phyloP scores from a whole-genome alignment of 176 grass and related monocot species.

The Carex parvula region DNA sequence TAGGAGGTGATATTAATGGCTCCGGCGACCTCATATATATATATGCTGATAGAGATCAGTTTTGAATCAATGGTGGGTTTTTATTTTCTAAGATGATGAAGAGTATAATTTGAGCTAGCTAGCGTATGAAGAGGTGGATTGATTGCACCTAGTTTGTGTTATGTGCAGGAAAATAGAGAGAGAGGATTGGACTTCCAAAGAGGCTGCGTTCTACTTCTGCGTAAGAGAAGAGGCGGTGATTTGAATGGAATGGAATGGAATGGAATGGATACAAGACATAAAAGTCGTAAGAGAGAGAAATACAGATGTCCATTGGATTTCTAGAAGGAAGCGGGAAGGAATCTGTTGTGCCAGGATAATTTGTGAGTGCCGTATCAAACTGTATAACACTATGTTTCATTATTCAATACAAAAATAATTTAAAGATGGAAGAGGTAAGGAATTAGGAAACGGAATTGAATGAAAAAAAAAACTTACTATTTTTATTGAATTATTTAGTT shows the following conservation, averaged over 20 bases:
- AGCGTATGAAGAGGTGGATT: neutral
- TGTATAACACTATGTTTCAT: neutral
- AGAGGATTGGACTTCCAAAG: constrained; percentile 8
- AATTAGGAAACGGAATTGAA: neutral
- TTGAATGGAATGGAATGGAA: constrained; percentile 19
- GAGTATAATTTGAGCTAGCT: neutral
- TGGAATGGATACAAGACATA: constrained; percentile 8
- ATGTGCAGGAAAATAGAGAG: neutral
- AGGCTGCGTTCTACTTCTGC: no score
- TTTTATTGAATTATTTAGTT: neutral
- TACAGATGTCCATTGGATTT: neutral
- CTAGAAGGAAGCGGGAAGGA: constrained; percentile 13
- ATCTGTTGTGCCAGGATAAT: constrained; percentile 19
- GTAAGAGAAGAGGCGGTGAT: neutral
- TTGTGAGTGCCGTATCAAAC: neutral
- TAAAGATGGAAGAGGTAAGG: neutral
- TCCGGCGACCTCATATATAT: constrained; percentile 27
- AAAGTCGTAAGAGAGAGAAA: constrained; percentile 4
- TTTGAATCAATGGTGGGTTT: neutral
- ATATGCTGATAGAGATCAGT: neutral
- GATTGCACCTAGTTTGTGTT: neutral
- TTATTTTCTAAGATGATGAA: neutral
- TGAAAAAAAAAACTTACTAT: neutral
- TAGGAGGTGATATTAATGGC: neutral
- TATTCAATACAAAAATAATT: neutral